A percentile compares a stretch with the other conserved stretches of the same genome.
phyloP scores from a whole-genome alignment of 2,329 filamentous ascomycete genomes.

The Apiospora aurea region DNA sequence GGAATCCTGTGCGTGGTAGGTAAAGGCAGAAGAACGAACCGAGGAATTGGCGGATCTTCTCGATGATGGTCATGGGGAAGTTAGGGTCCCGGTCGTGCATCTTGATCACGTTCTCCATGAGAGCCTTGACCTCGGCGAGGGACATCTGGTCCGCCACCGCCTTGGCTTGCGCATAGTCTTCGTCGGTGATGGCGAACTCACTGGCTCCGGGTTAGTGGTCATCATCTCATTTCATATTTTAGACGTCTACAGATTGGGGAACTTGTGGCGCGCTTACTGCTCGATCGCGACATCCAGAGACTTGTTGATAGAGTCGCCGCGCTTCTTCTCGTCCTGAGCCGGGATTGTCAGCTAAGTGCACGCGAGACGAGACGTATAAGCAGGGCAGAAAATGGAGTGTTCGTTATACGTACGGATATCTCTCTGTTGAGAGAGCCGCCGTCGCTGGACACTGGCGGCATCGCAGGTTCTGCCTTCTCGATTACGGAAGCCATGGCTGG shows the following conservation, averaged over 20 bases:
- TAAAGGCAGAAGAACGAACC: neutral
- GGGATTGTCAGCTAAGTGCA: no score
- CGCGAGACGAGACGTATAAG: no score
- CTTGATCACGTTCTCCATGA: slow-evolving; percentile 49
- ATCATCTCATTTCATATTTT: neutral
- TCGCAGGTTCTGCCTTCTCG: slow-evolving; percentile 15
- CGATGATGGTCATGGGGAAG: slow-evolving; percentile 48
- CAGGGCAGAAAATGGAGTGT: neutral
- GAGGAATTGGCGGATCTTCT: slow-evolving; percentile 50
- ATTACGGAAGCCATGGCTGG: slow-evolving; percentile 3
- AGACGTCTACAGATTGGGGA: neutral
- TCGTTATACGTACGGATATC: neutral
- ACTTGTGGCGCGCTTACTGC: neutral
- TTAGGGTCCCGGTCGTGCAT: slow-evolving; percentile 53
- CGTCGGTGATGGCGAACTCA: slow-evolving; percentile 22
- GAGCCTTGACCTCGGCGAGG: slow-evolving; percentile 6
- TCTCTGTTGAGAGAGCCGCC: slow-evolving; percentile 15
- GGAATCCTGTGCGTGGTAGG: neutral
- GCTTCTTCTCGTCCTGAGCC: neutral
- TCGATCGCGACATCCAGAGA: slow-evolving; percentile 14
- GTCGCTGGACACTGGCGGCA: neutral
- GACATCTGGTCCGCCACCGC: slow-evolving; percentile 7
- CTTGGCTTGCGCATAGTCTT: slow-evolving; percentile 22
- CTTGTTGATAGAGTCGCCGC: neutral
- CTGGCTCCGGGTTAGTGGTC: neutral